Conservation (phyloP, 805 yeast genomes). For the Wickerhamiella azymoides region DNA sequence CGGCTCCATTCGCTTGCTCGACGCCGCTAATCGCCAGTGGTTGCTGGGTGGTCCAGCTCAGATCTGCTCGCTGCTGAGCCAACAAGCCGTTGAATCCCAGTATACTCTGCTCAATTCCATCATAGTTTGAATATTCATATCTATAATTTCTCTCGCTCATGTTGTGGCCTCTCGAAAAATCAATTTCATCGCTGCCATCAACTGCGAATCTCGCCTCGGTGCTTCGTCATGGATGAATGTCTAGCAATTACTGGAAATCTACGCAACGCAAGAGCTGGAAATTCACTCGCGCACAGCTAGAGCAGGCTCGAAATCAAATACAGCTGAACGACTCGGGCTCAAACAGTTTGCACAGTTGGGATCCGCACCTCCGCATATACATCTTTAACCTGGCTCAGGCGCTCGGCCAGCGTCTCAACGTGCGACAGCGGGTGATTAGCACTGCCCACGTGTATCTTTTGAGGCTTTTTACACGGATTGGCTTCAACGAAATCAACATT, state of each 20-base stretch:
- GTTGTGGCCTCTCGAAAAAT: no score
- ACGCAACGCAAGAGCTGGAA: slow-evolving; percentile 78
- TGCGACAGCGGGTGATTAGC: slow-evolving; percentile 72
- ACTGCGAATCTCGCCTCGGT: no score
- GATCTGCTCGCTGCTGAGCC: no score
- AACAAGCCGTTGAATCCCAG: no score
- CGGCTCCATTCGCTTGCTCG: no score
- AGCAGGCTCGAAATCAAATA: slow-evolving; percentile 27
- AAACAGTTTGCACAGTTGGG: slow-evolving; percentile 23
- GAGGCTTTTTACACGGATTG: slow-evolving; percentile 47
- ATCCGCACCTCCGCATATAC: slow-evolving; percentile 40
- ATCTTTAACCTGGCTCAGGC: slow-evolving; percentile 61
- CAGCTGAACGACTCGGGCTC: slow-evolving; percentile 21
- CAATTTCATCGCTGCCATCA: no score
- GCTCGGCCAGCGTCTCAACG: slow-evolving; percentile 61
- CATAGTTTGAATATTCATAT: no score
- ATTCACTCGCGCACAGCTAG: slow-evolving; percentile 47
- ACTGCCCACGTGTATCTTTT: slow-evolving; percentile 78
- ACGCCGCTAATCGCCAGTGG: no score
- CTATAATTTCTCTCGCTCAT: no score
- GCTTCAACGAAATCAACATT: slow-evolving; percentile 67
- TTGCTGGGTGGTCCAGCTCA: no score
- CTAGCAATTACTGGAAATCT: slow-evolving; percentile 75
- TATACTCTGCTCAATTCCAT: no score
- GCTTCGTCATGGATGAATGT: slow-evolving; percentile 7